Conservation (phyloP, 2,329 filamentous ascomycete species). For the Arthrocladium fulminans region DNA sequence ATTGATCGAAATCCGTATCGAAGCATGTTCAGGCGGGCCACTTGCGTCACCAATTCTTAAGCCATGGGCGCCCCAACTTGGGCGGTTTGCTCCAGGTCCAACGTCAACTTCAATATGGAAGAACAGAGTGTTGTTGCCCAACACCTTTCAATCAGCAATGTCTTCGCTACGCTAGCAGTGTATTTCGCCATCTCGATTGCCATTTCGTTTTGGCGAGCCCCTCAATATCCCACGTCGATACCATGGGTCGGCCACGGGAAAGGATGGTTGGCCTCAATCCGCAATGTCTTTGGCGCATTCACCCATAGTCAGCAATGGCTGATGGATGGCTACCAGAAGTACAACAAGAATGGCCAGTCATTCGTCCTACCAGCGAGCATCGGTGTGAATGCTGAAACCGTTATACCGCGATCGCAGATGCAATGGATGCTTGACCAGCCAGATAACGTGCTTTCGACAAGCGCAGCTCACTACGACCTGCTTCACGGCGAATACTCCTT, state of each 20-base stretch:
- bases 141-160: background rate
- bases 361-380: background rate
- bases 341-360: background rate
- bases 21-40: too few species aligned
- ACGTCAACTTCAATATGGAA: background rate
- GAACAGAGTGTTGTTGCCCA: background rate
- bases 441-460: slow-evolving; percentile 31
- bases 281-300: background rate
- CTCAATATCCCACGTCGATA: background rate
- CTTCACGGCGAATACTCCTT: slow-evolving; percentile 35
- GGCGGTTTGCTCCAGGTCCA: too few species aligned
- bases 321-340: background rate
- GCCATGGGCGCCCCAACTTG: too few species aligned
- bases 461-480: slow-evolving; percentile 30
- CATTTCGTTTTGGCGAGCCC: background rate
- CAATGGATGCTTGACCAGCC: slow-evolving; percentile 37
- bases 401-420: slow-evolving; percentile 12
- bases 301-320: background rate
- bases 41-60: too few species aligned
- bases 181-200: background rate
- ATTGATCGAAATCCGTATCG: too few species aligned
- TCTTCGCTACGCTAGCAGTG: background rate
- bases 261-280: background rate
- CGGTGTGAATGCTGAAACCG: background rate
- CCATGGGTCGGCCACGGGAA: slow-evolving; percentile 5